These are phyloP conservation scores for Aspergillus campestris DNA, from an alignment of 495 filamentous ascomycete species.

Conservation along the genomic window DNA sequence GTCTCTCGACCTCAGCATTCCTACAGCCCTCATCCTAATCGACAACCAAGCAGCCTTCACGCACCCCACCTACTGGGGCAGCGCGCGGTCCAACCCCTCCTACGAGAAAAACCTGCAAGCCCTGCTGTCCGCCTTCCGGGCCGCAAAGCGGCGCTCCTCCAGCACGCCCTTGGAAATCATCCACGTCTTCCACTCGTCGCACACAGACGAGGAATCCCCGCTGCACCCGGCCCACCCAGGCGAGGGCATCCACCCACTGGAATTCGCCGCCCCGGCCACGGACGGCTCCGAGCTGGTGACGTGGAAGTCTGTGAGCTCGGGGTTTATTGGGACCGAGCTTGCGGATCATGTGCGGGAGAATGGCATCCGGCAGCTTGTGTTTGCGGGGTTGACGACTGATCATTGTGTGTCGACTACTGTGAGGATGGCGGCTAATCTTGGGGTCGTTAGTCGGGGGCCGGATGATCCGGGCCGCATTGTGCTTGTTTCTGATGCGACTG, in stretches of 20 bases:
- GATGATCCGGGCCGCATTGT: slow-evolving; percentile 35
- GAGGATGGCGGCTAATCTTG: slow-evolving; percentile 41
- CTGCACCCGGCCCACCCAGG: slow-evolving; percentile 25
- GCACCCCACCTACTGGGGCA: slow-evolving; percentile 36
- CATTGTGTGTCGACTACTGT: slow-evolving; percentile 44
- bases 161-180: slow-evolving; percentile 25
- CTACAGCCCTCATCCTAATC: slow-evolving; percentile 49
- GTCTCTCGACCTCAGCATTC: slow-evolving; percentile 15
- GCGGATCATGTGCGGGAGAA: slow-evolving; percentile 28
- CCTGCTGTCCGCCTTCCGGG: slow-evolving; percentile 35
- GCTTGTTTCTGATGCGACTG: slow-evolving; percentile 40
- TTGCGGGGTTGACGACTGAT: slow-evolving; percentile 41
- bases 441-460: slow-evolving; percentile 28
- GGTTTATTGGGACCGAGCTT: slow-evolving; percentile 40
- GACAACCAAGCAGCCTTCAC: slow-evolving; percentile 49
- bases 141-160: slow-evolving; percentile 5
- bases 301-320: slow-evolving; percentile 41
- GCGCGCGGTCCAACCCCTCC: slow-evolving; percentile 34
- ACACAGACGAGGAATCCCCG: slow-evolving; percentile 18
- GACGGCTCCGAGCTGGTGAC: slow-evolving; percentile 35
- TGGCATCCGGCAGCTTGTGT: slow-evolving; percentile 29
- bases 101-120: slow-evolving; percentile 36
- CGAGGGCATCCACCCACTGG: slow-evolving; percentile 25
- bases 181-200: slow-evolving; percentile 42
- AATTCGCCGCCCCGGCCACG: slow-evolving; percentile 28